Base-by-base conservation (phyloP, 1,284 basidiomycete species). In the Sporisorium reilianum region DNA sequence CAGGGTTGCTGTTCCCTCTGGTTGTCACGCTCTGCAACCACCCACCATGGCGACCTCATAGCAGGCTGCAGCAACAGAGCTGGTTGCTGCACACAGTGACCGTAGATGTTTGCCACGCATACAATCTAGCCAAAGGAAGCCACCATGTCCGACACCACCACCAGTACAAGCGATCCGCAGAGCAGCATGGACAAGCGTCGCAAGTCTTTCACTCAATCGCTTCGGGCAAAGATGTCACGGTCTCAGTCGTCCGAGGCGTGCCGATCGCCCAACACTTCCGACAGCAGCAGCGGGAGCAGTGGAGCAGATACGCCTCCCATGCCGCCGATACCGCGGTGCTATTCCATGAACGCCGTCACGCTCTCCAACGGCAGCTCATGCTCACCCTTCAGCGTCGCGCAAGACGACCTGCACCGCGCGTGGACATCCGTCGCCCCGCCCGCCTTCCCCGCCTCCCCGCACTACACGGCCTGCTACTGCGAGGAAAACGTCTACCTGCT, bases 401-500 rank as follows among this genome's bases (percentile, higher is more conserved):
- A 9, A 20, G 38, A n/a, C 18, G 38, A 41, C 2, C 38, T 41
- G 3, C 1, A 25, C 16, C 20, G 20, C 18, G 66, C 56, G 2
- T 64, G 45, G 55, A 48, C 50, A 0, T 46, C 46, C 8, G 56
- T 67, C 38, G 0, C 12, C 4, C 66, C 72, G 3, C 73, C 67
- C 5, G 9, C 64, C 0, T 75, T 67, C 18, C 67, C 73, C 0
- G 0, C 16, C 0, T 11, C 55, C 3, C 38, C 51, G 1, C 32
- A 8, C 1, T 79, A 80, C 32, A 53, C 71, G 0, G 11, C 58
- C 1, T 80, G 73, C 59, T 81, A 77, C 50, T 81, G 79, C 60
- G 79, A 81, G 38, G 78, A 81, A 45, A 80, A 80, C 52, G 64
- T 75, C 22, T 80, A 78, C 36, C 55, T 58, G 0, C 61, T 80